Percentiles rank a stretch among this genome's conserved stretches.
Evolutionary conservation across 2,329 filamentous ascomycete genomes (phyloP).

Genomic region (Aspergillus transmontanensis): DNA sequence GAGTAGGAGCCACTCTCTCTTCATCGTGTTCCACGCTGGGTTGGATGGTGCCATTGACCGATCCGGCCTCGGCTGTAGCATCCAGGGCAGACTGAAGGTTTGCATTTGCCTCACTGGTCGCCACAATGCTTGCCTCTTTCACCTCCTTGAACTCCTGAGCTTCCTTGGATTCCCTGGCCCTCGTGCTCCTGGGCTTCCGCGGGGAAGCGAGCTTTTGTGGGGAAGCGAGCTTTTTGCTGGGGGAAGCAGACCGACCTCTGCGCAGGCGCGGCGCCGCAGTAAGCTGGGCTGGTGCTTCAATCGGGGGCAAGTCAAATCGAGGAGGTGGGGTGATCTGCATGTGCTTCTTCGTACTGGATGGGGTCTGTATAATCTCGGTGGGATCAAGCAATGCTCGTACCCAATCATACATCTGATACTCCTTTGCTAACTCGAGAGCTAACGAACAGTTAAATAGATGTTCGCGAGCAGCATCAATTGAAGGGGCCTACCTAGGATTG

Average conservation of each 20-base stretch:
- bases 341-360: conserved; percentile 70
- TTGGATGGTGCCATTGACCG: conserved; percentile 28
- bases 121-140: conserved; percentile 53
- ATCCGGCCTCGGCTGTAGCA: conserved; percentile 38
- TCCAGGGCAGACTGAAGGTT: conserved; percentile 53
- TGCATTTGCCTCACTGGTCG: conserved; percentile 51
- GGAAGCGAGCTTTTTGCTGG: conserved; percentile 53
- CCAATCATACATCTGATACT: conserved; percentile 86
- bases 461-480: not conserved
- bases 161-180: conserved; percentile 46
- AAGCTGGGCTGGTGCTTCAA: conserved; percentile 38
- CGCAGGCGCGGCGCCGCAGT: conserved; percentile 48
- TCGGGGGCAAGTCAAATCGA: conserved; percentile 65
- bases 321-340: conserved; percentile 85
- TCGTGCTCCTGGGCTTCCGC: conserved; percentile 56
- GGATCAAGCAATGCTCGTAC: conserved; percentile 89
- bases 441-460: conserved; percentile 34
- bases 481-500: conserved; percentile 61
- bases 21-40: conserved; percentile 31
- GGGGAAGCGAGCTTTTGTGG: conserved; percentile 57
- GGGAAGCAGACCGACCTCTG: conserved; percentile 62
- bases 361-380: conserved; percentile 70
- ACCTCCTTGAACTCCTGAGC: conserved; percentile 49
- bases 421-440: conserved; percentile 80
- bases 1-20: conserved; percentile 27